These are phyloP conservation scores for Amanita muscaria DNA, from an alignment of 768 basidiomycete species.

Conservation along the genomic window DNA sequence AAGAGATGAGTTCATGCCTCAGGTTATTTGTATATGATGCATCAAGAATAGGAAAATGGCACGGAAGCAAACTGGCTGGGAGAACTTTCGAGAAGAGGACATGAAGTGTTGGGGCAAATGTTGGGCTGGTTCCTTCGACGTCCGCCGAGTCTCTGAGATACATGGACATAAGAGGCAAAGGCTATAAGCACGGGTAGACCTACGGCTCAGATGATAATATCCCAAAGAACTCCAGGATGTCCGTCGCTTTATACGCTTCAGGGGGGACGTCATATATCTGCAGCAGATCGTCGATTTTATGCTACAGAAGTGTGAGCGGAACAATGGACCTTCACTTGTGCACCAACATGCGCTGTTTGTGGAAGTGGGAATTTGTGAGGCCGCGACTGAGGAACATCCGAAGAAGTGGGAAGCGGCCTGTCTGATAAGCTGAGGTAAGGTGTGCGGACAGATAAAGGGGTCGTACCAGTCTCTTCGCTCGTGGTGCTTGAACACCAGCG, in stretches of 20 bases:
- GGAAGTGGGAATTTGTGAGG: constrained; percentile 63
- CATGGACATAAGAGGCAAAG: constrained; percentile 9
- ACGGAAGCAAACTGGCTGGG: constrained; percentile 29
- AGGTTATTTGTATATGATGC: constrained; percentile 19
- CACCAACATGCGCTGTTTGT: constrained; percentile 48
- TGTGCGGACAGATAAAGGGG: constrained; percentile 1
- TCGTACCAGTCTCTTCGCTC: background rate
- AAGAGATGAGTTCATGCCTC: constrained; percentile 49
- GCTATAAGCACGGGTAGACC: constrained; percentile 18
- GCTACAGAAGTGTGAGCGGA: background rate
- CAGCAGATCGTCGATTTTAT: background rate
- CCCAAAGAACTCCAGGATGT: constrained; percentile 63
- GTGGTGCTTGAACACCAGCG: constrained; percentile 39
- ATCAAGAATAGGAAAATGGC: constrained; percentile 25
- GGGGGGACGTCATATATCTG: constrained; percentile 53
- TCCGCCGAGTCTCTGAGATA: constrained; percentile 27
- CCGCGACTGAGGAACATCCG: constrained; percentile 12
- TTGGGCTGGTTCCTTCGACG: constrained; percentile 28
- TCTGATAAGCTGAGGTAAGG: constrained; percentile 13
- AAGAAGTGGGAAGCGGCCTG: background rate
- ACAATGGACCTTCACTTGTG: constrained; percentile 55
- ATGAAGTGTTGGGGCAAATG: constrained; percentile 56
- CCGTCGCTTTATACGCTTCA: constrained; percentile 48
- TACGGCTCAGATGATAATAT: constrained; percentile 62
- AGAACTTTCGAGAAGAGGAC: constrained; percentile 47